A percentile compares a stretch with the other conserved stretches of the same genome.
phyloP scores from a whole-genome alignment of 2,329 filamentous ascomycete species.

The Torrubiella hemipterigena region DNA sequence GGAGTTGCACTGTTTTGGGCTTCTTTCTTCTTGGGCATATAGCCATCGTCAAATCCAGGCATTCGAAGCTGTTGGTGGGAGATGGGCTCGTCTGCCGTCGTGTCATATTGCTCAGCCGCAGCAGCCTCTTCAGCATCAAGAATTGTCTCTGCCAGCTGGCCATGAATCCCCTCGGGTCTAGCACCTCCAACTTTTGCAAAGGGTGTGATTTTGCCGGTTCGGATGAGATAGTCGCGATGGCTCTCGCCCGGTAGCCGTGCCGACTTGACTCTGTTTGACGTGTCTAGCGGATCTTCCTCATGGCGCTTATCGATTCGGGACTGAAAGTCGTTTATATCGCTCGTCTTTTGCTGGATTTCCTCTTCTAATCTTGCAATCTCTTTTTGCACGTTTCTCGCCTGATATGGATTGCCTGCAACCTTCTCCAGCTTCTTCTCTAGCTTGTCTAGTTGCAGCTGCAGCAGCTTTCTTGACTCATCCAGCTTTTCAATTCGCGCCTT shows the following conservation, averaged over 20 bases:
- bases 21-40: slow-evolving; percentile 3
- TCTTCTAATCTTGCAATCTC: slow-evolving; percentile 56
- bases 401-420: slow-evolving; percentile 30
- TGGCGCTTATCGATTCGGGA: slow-evolving; percentile 68
- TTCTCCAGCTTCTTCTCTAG: slow-evolving; percentile 34
- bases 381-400: slow-evolving; percentile 45
- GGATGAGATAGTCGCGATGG: slow-evolving; percentile 78
- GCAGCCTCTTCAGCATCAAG: slow-evolving; percentile 71
- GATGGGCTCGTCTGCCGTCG: slow-evolving; percentile 33
- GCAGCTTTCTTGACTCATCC: slow-evolving; percentile 39
- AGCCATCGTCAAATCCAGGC: slow-evolving; percentile 52
- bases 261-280: slow-evolving; percentile 32
- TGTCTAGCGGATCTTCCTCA: slow-evolving; percentile 33
- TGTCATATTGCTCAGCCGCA: slow-evolving; percentile 25
- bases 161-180: slow-evolving; percentile 48
- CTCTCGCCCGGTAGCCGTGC: slow-evolving; percentile 66
- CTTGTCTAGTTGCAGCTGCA: slow-evolving; percentile 52
- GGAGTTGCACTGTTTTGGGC: slow-evolving; percentile 11
- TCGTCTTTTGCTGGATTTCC: slow-evolving; percentile 51
- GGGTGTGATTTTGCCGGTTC: slow-evolving; percentile 94
- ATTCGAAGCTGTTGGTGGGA: slow-evolving; percentile 64
- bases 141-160: slow-evolving; percentile 64
- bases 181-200: slow-evolving; percentile 68
- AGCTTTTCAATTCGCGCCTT: slow-evolving; percentile 50
- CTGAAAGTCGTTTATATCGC: slow-evolving; percentile 71